Conservation (phyloP, 2,329 filamentous ascomycete species). For the Thielaviopsis euricoi region DNA sequence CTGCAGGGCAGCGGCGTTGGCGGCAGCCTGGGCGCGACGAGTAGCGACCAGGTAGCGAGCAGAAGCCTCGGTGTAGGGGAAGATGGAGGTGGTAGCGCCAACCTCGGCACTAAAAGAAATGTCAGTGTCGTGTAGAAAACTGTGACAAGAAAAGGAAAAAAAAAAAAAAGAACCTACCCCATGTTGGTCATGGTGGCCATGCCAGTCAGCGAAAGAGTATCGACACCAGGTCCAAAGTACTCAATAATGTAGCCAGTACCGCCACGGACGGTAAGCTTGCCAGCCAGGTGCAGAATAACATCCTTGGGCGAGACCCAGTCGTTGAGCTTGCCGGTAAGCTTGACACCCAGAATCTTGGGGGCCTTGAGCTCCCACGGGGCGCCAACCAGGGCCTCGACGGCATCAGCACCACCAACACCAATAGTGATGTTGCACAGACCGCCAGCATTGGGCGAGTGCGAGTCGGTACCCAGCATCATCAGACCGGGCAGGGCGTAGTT, state of each 20-base stretch:
- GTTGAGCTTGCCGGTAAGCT: constrained; percentile 64
- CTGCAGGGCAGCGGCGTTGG: constrained; percentile 45
- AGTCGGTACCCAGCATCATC: constrained; percentile 98
- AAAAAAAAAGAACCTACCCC: constrained; percentile 28
- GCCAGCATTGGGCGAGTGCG: constrained; percentile 93
- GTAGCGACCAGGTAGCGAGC: constrained; percentile 77
- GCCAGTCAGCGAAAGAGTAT: constrained; percentile 77
- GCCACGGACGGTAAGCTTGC: constrained; percentile 77
- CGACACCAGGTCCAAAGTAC: constrained; percentile 79
- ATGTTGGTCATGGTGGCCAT: constrained; percentile 90
- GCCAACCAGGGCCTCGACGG: constrained; percentile 89
- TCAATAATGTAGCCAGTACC: constrained; percentile 92
- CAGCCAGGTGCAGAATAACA: constrained; percentile 78
- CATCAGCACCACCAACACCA: constrained; percentile 91
- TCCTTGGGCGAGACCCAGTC: constrained; percentile 95
- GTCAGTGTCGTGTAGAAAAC: not conserved
- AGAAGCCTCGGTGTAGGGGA: constrained; percentile 78
- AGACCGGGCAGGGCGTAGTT: constrained; percentile 94
- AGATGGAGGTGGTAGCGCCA: constrained; percentile 86
- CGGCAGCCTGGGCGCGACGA: constrained; percentile 46
- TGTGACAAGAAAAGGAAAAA: not conserved
- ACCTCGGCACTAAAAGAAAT: constrained; percentile 45
- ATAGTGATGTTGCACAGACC: constrained; percentile 88
- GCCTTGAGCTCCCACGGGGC: constrained; percentile 97
- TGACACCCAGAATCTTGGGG: constrained; percentile 74